Base-by-base conservation (phyloP, 306 rosid species). In the Rubus parviflorus region DNA sequence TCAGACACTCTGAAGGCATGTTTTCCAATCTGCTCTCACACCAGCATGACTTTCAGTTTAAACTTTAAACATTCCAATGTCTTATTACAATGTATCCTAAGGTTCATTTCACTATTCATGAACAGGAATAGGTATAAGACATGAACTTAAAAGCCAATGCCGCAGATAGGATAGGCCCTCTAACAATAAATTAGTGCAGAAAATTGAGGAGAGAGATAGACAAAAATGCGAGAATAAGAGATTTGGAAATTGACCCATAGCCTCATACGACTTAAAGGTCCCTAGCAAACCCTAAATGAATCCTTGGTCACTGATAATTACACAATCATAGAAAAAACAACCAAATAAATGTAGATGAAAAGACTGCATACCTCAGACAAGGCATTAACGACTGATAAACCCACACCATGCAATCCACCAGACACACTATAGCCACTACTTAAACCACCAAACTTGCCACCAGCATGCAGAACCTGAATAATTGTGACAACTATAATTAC, bases 361-460 rank as follows among this genome's bases (percentile, higher is more conserved):
- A 68, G 68, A 71, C 54, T 5, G 30, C 84, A 52, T 25, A 90
- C 99, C 99, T 95, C 97, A 51, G 99, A 95, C 89, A 95, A 85
- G 75, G 97, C 99, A 86, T 95, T 95, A 65, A 92, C 99, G 62
- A 95, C 99, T 1, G 99, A 95, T 77, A 95, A 90, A 75, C 99
- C 99, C 79, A 95, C 99, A 11, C 99, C 99, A 19, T 95, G 99
- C 71, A 95, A 81, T 82, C 99, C 99, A 57, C 99, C 99, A 47
- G 99, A 95, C 69, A 95, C 99, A 85, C 93, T 88, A 82, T 95
- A 95, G 47, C 99, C 99, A 80, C 99, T 95, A 56, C 90, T 89
- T 77, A 90, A 86, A 78, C 99, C 99, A 74, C 99, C 99, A 81
- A 95, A 95, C 82, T 95, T 95, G 20, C 97, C 99, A 82, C 97